These are phyloP conservation scores for Populus hybrid DNA, from an alignment of 441 rosid genomes.

Conservation along the genomic window DNA sequence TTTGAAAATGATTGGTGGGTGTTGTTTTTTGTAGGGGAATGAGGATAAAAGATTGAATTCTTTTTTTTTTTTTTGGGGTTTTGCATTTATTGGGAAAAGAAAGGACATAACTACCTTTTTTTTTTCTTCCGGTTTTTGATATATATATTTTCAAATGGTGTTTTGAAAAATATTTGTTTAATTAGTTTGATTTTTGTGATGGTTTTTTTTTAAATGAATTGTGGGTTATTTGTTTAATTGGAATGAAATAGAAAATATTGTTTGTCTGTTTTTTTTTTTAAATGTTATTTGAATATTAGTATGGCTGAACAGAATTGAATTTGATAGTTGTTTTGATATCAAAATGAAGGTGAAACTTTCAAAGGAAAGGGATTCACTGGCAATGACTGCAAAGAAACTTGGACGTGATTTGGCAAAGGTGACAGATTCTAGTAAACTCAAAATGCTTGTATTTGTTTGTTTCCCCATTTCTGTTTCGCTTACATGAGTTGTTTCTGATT, in stretches of 20 bases:
- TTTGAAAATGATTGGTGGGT: neutral
- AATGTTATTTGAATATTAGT: neutral
- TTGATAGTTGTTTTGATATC: constrained; percentile 6
- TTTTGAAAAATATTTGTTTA: neutral
- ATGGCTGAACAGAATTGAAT: neutral
- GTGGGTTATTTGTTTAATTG: neutral
- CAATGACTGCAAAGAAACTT: constrained; percentile 67
- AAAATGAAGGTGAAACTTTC: constrained; percentile 51
- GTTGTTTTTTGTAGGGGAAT: neutral
- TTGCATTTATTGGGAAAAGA: neutral
- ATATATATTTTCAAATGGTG: neutral
- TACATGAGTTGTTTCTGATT: neutral
- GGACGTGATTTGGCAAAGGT: constrained; percentile 78
- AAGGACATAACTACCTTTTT: neutral
- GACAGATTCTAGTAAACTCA: neutral
- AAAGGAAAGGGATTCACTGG: constrained; percentile 68
- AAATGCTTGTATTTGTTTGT: neutral
- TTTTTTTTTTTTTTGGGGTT: neutral
- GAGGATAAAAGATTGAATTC: neutral
- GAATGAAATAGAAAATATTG: neutral
- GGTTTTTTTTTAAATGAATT: no score
- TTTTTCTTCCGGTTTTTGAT: neutral
- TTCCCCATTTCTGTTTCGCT: neutral
- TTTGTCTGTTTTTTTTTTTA: no score
- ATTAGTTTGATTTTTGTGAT: neutral